Evolutionary conservation across 1,139 yeast species (phyloP), one percentile per base, ranked within the genome.

Genomic region (Blastobotrys malaysiensis): DNA sequence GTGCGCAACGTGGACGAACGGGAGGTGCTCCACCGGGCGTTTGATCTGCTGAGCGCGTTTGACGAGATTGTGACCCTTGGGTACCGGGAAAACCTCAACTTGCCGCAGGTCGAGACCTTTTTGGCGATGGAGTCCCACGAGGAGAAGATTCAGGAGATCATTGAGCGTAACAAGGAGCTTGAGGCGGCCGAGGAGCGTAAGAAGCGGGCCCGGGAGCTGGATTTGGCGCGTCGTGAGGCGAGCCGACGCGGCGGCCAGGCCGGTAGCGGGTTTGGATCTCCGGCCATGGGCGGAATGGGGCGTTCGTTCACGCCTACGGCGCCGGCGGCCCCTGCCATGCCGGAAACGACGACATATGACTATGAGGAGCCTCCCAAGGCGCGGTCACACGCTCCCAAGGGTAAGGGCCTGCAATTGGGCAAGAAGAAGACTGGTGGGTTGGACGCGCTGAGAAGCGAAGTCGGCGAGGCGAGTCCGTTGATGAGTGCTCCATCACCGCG

Each of bases 61-160:
- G 99, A 95, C 70, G 99, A 95, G 73, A 88, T 93, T 56, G 83
- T 93, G 63, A 84, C 84, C 54, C 77, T 88, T 73, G 99, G 99
- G 14, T 90, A 86, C 75, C 84, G 89, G 64, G 99, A 95, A 71
- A 88, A 89, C 70, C 76, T 93, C 63, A 83, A 95, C 0, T 70
- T 87, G 62, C 73, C 84, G 55, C 99, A 93, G 75, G 89, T 95
- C 60, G 84, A 83, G 70, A 88, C 95, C 14, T 93, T 88, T 73
- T 77, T 95, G 73, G 95, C 90, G 69, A 93, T 95, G 99, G 98
- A 95, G 73, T 87, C 96, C 45, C 98, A 93, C 68, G 99, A 95
- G 73, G 99, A 95, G 73, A 91, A 89, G 77, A 91, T 95, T 66
- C 98, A 93, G 76, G 98, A 95, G 70, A 91, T 93, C 68, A 93